A percentile compares a stretch with the other conserved stretches of the same genome.
These are phyloP conservation scores for Babesia ovata DNA, from an alignment of 169 alveolate species.

Conservation along the genomic window DNA sequence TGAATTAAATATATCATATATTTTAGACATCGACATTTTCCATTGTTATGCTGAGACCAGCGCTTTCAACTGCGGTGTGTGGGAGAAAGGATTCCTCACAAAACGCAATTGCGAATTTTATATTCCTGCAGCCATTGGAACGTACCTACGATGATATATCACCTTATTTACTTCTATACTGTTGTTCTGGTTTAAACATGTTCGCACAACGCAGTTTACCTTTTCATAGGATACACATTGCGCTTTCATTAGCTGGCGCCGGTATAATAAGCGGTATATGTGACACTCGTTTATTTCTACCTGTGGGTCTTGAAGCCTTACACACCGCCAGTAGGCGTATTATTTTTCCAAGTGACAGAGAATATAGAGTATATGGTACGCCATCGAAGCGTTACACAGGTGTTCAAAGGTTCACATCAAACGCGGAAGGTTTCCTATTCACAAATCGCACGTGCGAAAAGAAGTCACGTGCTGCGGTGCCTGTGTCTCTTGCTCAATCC, in stretches of 20 bases:
- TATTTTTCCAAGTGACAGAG: neutral
- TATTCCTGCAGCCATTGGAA: no score
- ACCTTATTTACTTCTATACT: no score
- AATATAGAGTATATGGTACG: neutral
- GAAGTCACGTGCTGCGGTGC: neutral
- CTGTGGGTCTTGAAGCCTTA: constrained; percentile 19
- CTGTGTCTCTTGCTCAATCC: neutral
- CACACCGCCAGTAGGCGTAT: neutral
- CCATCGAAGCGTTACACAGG: neutral
- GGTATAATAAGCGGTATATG: constrained; percentile 24
- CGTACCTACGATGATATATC: no score
- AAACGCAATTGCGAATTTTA: no score
- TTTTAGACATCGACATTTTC: neutral
- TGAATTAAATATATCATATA: neutral
- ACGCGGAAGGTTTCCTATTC: neutral
- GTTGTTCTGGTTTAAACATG: constrained; percentile 3
- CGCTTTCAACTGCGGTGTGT: neutral
- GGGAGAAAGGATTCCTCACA: neutral
- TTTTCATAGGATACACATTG: neutral
- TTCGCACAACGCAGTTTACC: constrained; percentile 5
- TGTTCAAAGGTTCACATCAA: neutral
- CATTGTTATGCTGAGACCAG: neutral
- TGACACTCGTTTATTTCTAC: neutral
- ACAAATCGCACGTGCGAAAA: neutral
- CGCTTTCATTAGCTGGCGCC: constrained; percentile 38